phyloP scores from a whole-genome alignment of 2,329 filamentous ascomycete genomes.

The Colletotrichum magnum region DNA sequence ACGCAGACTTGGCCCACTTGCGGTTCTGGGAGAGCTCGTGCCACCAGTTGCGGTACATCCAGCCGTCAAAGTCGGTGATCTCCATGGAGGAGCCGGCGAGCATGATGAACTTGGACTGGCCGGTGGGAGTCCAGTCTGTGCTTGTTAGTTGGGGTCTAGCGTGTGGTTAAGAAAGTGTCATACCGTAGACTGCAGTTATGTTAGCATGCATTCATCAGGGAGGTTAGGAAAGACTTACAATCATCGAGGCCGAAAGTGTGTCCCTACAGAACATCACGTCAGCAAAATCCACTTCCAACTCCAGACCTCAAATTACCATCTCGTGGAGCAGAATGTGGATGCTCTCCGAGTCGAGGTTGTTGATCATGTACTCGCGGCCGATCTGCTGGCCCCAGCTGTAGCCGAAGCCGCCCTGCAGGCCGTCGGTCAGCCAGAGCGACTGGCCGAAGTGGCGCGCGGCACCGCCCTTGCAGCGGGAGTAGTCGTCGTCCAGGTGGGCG shows the following conservation, averaged over 20 bases:
- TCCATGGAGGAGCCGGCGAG: constrained; percentile 56
- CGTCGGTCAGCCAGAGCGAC: constrained; percentile 62
- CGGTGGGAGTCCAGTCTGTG: constrained; percentile 60
- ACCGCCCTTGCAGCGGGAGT: constrained; percentile 54
- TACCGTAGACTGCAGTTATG: background rate
- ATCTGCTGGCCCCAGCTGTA: constrained; percentile 62
- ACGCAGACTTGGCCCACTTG: constrained; percentile 42
- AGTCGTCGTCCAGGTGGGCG: constrained; percentile 59
- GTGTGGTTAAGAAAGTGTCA: constrained; percentile 37
- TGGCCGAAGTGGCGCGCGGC: constrained; percentile 58
- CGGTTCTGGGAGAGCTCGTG: constrained; percentile 49
- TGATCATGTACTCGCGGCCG: constrained; percentile 59
- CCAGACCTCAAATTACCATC: constrained; percentile 43
- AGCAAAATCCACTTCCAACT: background rate
- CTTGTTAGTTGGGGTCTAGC: background rate
- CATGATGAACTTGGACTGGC: constrained; percentile 60
- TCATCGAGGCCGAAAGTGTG: constrained; percentile 60
- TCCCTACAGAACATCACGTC: constrained; percentile 42
- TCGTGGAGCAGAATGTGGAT: constrained; percentile 63
- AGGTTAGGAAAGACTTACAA: background rate
- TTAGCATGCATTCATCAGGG: background rate
- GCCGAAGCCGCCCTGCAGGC: constrained; percentile 58
- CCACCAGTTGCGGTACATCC: constrained; percentile 65
- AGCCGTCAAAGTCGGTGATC: constrained; percentile 63
- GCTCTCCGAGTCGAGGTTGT: constrained; percentile 51